These are phyloP conservation scores for Glycine tomentella DNA, from an alignment of 306 rosid species.

Conservation along the genomic window DNA sequence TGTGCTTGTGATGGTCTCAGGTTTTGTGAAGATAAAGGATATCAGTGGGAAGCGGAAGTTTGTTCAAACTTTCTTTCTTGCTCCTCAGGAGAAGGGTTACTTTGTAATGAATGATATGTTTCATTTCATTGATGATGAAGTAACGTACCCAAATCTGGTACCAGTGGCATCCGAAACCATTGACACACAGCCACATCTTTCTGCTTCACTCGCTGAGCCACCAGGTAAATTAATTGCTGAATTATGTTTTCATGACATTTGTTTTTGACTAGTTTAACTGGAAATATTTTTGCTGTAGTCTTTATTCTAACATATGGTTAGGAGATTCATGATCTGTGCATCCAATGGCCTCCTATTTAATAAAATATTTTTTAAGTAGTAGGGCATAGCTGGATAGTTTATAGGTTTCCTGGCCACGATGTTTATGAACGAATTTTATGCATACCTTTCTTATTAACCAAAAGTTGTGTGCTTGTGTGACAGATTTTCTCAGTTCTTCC, in stretches of 20 bases:
- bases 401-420: conserved; percentile 5
- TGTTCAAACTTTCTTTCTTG: conserved; percentile 87
- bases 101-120: conserved; percentile 88
- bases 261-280: conserved; percentile 1
- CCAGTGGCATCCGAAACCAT: conserved; percentile 57
- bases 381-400: background rate
- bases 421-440: background rate
- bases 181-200: conserved; percentile 63
- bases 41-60: conserved; percentile 70
- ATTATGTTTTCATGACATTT: background rate
- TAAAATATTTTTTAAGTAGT: no score
- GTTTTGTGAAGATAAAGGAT: conserved; percentile 79
- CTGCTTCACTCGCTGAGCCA: conserved; percentile 69
- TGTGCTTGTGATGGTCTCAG: conserved; percentile 88
- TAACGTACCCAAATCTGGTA: conserved; percentile 53
- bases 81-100: conserved; percentile 93
- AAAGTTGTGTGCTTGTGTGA: conserved; percentile 11
- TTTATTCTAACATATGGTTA: conserved; percentile 16
- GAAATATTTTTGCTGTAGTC: background rate
- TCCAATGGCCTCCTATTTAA: conserved; percentile 1
- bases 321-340: background rate
- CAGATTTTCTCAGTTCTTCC: conserved; percentile 12
- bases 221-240: conserved; percentile 57
- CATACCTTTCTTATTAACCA: background rate
- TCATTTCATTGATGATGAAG: conserved; percentile 73